Base-by-base conservation (phyloP, 805 yeast species). In the Tetrapisispora namnaoensis region DNA sequence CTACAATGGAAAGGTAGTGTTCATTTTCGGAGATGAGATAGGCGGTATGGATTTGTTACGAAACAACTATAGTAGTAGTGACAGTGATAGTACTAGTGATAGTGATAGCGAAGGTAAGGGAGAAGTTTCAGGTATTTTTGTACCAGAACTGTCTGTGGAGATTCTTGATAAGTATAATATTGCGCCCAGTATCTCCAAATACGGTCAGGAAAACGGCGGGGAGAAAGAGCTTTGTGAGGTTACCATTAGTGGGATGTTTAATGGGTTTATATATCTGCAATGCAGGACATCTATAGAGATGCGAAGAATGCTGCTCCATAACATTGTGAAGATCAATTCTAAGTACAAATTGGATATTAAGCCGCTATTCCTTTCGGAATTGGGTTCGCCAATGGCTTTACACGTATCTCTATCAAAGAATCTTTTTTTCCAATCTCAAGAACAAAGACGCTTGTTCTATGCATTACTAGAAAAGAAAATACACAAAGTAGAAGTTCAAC, bases 361-460 rank as follows among this genome's bases (percentile, higher is more conserved):
- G 43, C 67, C 69, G 1, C 39, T 57, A 39, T 57, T 51, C 42
- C n/a, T 51, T 9, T 53, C 58, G 17, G 44, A 55, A 2, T 49
- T 63, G 21, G 66, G 67, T 1, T 52, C 67, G 4, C 63, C 63
- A 2, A 20, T 46, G 14, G 60, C 63, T 1, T 49, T 65, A 30
- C 69, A 65, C 42, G 44, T 65, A 3, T 55, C 69, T 0, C 47
- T 65, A 35, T 49, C 58, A 5, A 2, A 47, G 54, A 5, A 53
- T 35, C 16, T 37, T 20, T 8, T 4, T 11, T 45, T 38, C 20
- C 17, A 34, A 34, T 32, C 44, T 5, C 14, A 8, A 11, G 10
- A 16, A 16, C 39, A 55, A 21, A 46, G 63, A 27, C 52, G 58
- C 16, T 11, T 3, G 5, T 48, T 53, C 6, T 27, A 42, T 16